phyloP scores from a whole-genome alignment of 2,329 filamentous ascomycete genomes.

The Monosporascus sp. region DNA sequence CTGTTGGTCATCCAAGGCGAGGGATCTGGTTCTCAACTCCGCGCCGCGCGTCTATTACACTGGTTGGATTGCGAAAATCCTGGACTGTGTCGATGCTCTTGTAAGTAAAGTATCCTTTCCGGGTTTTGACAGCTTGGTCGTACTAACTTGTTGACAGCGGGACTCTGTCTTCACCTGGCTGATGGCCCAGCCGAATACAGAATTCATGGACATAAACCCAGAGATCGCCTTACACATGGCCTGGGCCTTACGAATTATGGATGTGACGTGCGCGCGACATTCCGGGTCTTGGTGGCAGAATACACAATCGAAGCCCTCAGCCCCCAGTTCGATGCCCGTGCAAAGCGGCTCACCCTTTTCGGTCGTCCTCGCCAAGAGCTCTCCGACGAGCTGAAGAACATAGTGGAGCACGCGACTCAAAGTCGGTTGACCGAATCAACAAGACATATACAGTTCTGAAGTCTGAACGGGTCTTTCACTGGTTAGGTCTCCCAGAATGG shows the following conservation, averaged over 20 bases:
- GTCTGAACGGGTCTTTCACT: conserved; percentile 11
- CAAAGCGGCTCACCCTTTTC: conserved; percentile 30
- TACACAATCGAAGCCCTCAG: conserved; percentile 33
- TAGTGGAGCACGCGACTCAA: conserved; percentile 54
- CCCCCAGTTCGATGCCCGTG: neutral
- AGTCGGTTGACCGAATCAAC: conserved; percentile 44
- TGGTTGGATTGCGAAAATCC: conserved; percentile 55
- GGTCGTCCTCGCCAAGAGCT: conserved; percentile 43
- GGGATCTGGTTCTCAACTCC: conserved; percentile 52
- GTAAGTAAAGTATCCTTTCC: conserved; percentile 24
- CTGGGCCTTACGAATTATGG: conserved; percentile 36
- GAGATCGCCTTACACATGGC: conserved; percentile 57
- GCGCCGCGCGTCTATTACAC: conserved; percentile 63
- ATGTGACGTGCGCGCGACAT: conserved; percentile 44
- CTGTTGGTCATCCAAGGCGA: conserved; percentile 53
- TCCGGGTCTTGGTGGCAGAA: conserved; percentile 59
- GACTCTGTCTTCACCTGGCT: conserved; percentile 56
- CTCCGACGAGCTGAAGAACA: conserved; percentile 50
- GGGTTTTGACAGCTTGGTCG: neutral
- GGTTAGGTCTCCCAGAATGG: conserved; percentile 13
- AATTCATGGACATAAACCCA: conserved; percentile 59
- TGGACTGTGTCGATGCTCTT: conserved; percentile 44
- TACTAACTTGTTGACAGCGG: conserved; percentile 16
- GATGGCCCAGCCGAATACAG: conserved; percentile 45
- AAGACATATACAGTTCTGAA: conserved; percentile 4